These are phyloP conservation scores for Saccharomycopsis fibuligera DNA, from an alignment of 805 yeast genomes.

Conservation along the genomic window DNA sequence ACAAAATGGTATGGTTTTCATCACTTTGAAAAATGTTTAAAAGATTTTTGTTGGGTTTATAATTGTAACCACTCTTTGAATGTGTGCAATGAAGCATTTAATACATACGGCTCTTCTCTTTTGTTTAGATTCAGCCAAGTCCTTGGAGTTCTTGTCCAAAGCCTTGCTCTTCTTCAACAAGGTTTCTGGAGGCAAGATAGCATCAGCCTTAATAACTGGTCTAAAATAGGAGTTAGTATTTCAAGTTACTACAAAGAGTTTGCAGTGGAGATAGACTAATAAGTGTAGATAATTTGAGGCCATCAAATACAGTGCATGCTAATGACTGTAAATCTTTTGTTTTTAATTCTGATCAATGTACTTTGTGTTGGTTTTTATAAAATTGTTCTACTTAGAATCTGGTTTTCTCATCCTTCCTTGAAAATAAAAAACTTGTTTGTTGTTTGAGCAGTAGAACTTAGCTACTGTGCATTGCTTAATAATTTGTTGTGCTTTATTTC, in stretches of 20 bases:
- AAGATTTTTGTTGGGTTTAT: slow-evolving; percentile 14
- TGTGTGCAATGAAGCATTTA: background rate
- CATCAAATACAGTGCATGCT: no score
- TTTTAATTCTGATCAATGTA: no score
- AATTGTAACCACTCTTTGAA: slow-evolving; percentile 2
- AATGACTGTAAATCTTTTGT: no score
- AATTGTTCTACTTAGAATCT: no score
- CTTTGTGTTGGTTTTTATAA: no score
- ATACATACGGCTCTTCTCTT: slow-evolving; percentile 77
- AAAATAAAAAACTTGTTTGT: no score
- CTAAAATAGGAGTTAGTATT: slow-evolving; percentile 24
- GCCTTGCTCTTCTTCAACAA: slow-evolving; percentile 77
- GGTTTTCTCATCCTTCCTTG: no score
- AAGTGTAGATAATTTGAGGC: no score
- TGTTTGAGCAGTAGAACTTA: no score
- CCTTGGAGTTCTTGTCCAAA: slow-evolving; percentile 68
- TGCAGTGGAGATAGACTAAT: no score
- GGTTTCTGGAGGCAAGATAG: slow-evolving; percentile 64
- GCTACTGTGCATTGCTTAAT: no score
- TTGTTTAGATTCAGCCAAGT: slow-evolving; percentile 73
- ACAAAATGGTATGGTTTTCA: slow-evolving; percentile 15
- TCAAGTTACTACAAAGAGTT: background rate
- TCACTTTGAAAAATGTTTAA: slow-evolving; percentile 17
- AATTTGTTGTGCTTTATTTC: no score
- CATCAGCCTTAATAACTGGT: slow-evolving; percentile 28